These are phyloP conservation scores for Tripidium arundinaceum DNA, from an alignment of 202 grass and related monocot genomes.

Conservation along the genomic window DNA sequence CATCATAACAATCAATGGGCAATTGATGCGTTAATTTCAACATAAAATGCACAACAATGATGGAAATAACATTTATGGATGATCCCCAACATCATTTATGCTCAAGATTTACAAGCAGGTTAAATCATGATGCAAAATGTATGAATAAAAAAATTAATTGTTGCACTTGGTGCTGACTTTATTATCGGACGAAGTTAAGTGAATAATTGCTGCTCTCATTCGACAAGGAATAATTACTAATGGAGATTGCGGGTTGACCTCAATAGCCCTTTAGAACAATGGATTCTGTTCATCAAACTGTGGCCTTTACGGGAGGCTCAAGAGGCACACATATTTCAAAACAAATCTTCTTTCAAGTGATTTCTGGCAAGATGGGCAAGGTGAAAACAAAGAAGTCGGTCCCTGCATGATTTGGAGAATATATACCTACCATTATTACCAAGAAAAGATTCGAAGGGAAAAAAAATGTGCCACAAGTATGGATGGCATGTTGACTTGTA, in stretches of 20 bases:
- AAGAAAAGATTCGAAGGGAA: constrained; percentile 24
- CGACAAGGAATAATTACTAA: constrained; percentile 33
- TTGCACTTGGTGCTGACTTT: constrained; percentile 3
- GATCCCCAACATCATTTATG: background rate
- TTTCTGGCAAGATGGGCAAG: background rate
- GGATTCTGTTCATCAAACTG: background rate
- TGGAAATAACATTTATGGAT: constrained; percentile 4
- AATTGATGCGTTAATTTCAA: constrained; percentile 3
- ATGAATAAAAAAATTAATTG: background rate
- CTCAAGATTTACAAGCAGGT: background rate
- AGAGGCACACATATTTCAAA: constrained; percentile 21
- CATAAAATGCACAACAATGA: background rate
- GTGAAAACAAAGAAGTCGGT: constrained; percentile 17
- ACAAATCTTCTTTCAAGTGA: background rate
- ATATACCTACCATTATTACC: constrained; percentile 31
- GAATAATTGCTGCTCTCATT: constrained; percentile 16
- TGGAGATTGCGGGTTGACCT: background rate
- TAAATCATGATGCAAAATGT: background rate
- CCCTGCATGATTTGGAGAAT: constrained; percentile 23
- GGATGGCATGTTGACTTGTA: background rate
- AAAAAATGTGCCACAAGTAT: constrained; percentile 16
- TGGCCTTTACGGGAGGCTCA: constrained; percentile 26
- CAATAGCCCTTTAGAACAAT: background rate
- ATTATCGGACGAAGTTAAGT: background rate
- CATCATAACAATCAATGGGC: background rate